Base-by-base conservation (phyloP, 139 green algal species). In the Chlamydomonas applanata region DNA sequence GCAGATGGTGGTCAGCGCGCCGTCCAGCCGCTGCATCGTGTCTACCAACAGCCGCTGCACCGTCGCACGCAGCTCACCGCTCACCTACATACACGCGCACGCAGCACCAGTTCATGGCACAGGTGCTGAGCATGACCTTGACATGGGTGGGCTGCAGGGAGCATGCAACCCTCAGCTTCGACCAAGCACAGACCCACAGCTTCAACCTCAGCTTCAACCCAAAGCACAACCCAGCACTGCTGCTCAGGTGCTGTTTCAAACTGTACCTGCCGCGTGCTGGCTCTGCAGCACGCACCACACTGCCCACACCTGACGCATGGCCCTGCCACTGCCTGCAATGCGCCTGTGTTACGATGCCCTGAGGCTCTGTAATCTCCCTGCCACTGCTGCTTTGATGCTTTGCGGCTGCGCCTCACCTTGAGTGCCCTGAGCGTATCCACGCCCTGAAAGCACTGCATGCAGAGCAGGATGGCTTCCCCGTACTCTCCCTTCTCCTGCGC, bases 401-500 rank as follows among this genome's bases (percentile, higher is more conserved):
- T 56, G 46, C 13, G 16, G 16, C 14, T 19, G 35, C 32, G 27
- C 0, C 74, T 59, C 32, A 86, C 83, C 67, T 71, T 78, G 9
- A 80, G 75, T 19, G 74, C 62, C 40, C 54, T 24, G 16, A 89
- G 57, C 11, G 54, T 57, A 9, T 87, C 80, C 63, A 87, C 67
- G 22, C 49, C 76, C 29, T 87, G 81, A 69, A 85, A 87, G 72
- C 73, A 79, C 79, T 89, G 72, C 49, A 87, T 36, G 64, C 86
- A 91, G 32, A 86, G 78, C 77, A 91, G 75, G 36, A 91, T 79
- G 35, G 86, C 86, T 40, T 89, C 81, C 2, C 69, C 70, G 60
- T 86, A 89, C 35, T 91, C 84, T 2, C 82, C 82, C 32, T 71
- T 59, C 59, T 89, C 82, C 49, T 87, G 79, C 2, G 74, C 77